phyloP scores from a whole-genome alignment of 169 alveolate genomes.

The Perkinsus marinus region DNA sequence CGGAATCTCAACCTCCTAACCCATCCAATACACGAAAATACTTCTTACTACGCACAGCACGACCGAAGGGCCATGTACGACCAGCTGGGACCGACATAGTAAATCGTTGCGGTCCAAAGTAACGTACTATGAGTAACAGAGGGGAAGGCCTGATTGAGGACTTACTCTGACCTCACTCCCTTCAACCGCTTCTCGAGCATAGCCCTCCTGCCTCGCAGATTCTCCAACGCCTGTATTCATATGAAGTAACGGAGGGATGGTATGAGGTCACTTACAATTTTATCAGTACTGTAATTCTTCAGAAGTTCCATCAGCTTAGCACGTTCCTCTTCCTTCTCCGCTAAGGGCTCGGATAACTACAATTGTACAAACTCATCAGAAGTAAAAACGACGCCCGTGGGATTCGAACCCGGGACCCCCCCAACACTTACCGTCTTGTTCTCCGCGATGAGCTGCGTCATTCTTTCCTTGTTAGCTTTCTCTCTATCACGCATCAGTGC shows the following conservation, averaged over 20 bases:
- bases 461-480: neutral
- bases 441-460: neutral
- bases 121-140: neutral
- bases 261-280: neutral
- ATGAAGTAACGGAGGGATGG: neutral
- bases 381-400: neutral
- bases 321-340: neutral
- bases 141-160: neutral
- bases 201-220: neutral
- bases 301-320: neutral
- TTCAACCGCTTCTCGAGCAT: neutral
- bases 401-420: neutral
- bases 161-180: neutral
- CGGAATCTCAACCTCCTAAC: neutral
- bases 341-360: neutral
- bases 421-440: neutral
- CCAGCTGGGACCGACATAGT: too few relatives aligned
- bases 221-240: neutral
- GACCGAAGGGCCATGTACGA: too few relatives aligned
- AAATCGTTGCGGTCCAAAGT: too few relatives aligned
- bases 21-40: neutral
- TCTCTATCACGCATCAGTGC: neutral
- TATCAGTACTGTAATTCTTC: neutral
- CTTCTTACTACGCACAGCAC: too few relatives aligned
- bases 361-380: neutral